These are phyloP conservation scores for Bonnemaisonia californica DNA, from an alignment of 31 red algal species.

Conservation along the genomic window DNA sequence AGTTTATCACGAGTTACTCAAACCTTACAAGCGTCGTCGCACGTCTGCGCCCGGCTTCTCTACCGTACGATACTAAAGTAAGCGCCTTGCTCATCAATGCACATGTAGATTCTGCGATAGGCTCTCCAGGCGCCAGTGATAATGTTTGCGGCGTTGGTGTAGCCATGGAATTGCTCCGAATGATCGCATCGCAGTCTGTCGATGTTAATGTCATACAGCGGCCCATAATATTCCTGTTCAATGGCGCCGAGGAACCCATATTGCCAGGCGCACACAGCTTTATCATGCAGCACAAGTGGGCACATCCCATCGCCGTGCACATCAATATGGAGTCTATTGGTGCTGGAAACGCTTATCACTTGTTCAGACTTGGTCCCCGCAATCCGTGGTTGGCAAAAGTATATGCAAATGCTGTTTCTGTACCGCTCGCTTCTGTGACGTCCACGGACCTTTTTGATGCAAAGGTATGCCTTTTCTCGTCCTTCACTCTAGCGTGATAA, in stretches of 20 bases:
- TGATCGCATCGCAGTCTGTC: conserved; percentile 26
- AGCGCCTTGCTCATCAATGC: conserved; percentile 79
- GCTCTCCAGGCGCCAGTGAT: conserved; percentile 82
- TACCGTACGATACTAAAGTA: conserved; percentile 23
- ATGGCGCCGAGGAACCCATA: conserved; percentile 92
- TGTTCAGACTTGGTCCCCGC: conserved; percentile 82
- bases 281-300: conserved; percentile 74
- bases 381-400: conserved; percentile 83
- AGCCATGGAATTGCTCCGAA: conserved; percentile 66
- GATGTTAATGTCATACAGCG: conserved; percentile 9
- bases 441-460: conserved; percentile 77
- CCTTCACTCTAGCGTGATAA: neutral
- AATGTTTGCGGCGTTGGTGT: conserved; percentile 65
- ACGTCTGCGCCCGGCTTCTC: conserved; percentile 32
- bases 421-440: conserved; percentile 67
- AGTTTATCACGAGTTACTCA: conserved; percentile 30
- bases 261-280: conserved; percentile 85
- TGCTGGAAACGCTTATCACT: conserved; percentile 62
- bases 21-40: conserved; percentile 54
- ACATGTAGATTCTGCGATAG: conserved; percentile 89
- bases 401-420: conserved; percentile 70
- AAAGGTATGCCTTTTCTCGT: conserved; percentile 27
- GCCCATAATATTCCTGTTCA: conserved; percentile 89
- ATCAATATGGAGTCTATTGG: conserved; percentile 92
- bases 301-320: conserved; percentile 39